A percentile compares a stretch with the other conserved stretches of the same genome.
Conservation (phyloP, 805 yeast species). For the Grigorovia humatica region DNA sequence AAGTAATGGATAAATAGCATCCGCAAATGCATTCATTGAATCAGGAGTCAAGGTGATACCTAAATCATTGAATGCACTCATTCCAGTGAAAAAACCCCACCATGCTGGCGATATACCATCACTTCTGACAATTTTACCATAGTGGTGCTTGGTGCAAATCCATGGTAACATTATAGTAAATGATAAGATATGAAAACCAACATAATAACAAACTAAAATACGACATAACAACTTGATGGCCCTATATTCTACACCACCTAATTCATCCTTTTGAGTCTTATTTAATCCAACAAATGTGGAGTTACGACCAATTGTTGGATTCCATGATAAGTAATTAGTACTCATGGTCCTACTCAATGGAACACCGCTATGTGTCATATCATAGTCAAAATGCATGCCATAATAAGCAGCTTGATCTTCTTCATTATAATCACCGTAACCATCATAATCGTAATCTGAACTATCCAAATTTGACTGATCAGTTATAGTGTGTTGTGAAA, state of each 20-base stretch:
- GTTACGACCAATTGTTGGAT: slow-evolving; percentile 86
- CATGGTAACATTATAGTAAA: slow-evolving; percentile 51
- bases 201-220: slow-evolving; percentile 53
- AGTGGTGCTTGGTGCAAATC: slow-evolving; percentile 36
- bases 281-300: slow-evolving; percentile 79
- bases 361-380: slow-evolving; percentile 6
- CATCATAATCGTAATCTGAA: slow-evolving; percentile 9
- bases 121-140: slow-evolving; percentile 34
- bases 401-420: slow-evolving; percentile 13
- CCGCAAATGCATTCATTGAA: slow-evolving; percentile 61
- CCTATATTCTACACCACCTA: slow-evolving; percentile 96
- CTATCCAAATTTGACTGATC: slow-evolving; percentile 7
- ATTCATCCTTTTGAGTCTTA: slow-evolving; percentile 78
- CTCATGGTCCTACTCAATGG: slow-evolving; percentile 33
- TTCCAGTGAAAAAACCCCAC: slow-evolving; percentile 88
- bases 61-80: slow-evolving; percentile 73
- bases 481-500: not conserved
- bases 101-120: slow-evolving; percentile 68
- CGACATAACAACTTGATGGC: slow-evolving; percentile 68
- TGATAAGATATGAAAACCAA: slow-evolving; percentile 62
- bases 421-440: slow-evolving; percentile 2
- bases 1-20: slow-evolving; percentile 55
- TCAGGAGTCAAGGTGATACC: slow-evolving; percentile 77
- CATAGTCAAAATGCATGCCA: slow-evolving; percentile 20
- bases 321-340: slow-evolving; percentile 73